Conservation (phyloP, 176 grass and related monocot species). For the Rhynchospora breviuscula region DNA sequence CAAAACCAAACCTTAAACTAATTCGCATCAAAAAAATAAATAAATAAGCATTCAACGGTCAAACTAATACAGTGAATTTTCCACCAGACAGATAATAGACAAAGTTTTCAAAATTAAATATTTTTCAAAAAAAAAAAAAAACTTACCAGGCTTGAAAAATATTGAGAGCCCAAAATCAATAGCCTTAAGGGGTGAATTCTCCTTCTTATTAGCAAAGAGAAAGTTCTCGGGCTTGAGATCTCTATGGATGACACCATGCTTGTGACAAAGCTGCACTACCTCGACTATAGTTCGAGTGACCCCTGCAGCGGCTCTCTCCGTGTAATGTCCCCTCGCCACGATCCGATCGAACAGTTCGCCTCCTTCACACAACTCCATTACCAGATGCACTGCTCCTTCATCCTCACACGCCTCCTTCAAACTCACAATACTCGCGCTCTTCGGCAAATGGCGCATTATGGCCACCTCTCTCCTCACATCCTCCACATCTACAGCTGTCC, state of each 20-base stretch:
- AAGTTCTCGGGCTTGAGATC: slow-evolving; percentile 99
- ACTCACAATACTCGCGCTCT: slow-evolving; percentile 60
- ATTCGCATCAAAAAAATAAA: no score
- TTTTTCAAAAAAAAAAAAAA: not conserved
- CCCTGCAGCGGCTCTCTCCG: slow-evolving; percentile 76
- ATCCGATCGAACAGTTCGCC: slow-evolving; percentile 99
- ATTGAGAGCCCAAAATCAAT: slow-evolving; percentile 97
- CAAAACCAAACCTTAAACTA: not conserved
- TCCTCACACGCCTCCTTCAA: slow-evolving; percentile 95
- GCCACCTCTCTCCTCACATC: slow-evolving; percentile 97
- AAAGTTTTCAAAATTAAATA: not conserved
- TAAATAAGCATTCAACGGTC: not conserved
- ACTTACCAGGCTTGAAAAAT: slow-evolving; percentile 96
- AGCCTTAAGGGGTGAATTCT: slow-evolving; percentile 93
- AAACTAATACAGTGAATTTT: not conserved
- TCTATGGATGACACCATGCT: slow-evolving; percentile 88
- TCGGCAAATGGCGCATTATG: slow-evolving; percentile 95
- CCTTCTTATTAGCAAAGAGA: slow-evolving; percentile 93
- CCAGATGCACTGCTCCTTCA: slow-evolving; percentile 86
- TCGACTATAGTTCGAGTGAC: slow-evolving; percentile 85
- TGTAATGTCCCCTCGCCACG: slow-evolving; percentile 88
- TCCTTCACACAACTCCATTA: slow-evolving; percentile 99
- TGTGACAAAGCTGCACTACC: slow-evolving; percentile 96
- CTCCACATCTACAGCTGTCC: slow-evolving; percentile 88
- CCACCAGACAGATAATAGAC: not conserved